A percentile compares a stretch with the other conserved stretches of the same genome.
phyloP scores from a whole-genome alignment of 1,284 basidiomycete genomes.

The Wallemia mellicola region DNA sequence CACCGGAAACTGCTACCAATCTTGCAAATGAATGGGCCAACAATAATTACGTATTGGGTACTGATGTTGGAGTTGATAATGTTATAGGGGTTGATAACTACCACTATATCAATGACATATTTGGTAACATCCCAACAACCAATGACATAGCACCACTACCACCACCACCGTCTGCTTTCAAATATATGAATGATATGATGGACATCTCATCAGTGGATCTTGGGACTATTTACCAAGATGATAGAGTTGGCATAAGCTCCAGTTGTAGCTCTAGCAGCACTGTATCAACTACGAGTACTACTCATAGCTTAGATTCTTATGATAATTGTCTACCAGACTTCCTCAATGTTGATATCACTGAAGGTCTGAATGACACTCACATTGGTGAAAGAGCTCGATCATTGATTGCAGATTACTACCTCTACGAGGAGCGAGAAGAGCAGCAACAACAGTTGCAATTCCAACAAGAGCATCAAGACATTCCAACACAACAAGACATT shows the following conservation, averaged over 20 bases:
- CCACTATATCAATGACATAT: neutral
- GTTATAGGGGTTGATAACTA: neutral
- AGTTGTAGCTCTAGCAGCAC: neutral
- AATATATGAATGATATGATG: too few species aligned
- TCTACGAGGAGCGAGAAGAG: too few species aligned
- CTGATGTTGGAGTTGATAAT: neutral
- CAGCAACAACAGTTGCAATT: too few species aligned
- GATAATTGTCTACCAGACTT: neutral
- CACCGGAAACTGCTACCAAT: neutral
- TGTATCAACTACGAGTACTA: neutral
- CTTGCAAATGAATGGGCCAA: neutral
- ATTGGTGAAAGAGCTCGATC: neutral
- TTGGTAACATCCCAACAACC: neutral
- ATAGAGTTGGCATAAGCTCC: neutral
- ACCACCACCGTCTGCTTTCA: too few species aligned
- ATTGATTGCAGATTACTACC: neutral
- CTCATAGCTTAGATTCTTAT: neutral
- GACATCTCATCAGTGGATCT: too few species aligned
- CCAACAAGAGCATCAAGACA: neutral
- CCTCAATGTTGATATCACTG: neutral
- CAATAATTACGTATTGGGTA: neutral
- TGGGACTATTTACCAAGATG: too few species aligned
- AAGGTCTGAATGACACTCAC: neutral
- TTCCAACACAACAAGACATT: neutral
- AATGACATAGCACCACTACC: too few species aligned